phyloP scores from a whole-genome alignment of 2,329 filamentous ascomycete species.

The Venturiaceae sp. region DNA sequence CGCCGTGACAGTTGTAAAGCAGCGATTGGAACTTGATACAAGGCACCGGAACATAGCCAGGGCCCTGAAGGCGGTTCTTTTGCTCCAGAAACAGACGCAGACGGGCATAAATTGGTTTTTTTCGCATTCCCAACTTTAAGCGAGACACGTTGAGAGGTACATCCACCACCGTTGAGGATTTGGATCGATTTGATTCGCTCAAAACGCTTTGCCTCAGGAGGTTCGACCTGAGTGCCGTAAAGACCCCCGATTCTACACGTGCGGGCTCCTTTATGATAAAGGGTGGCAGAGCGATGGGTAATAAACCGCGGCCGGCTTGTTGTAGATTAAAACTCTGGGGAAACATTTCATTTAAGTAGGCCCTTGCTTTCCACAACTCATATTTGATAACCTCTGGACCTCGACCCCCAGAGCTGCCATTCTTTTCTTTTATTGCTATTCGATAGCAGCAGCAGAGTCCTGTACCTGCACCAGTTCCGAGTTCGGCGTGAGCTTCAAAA shows the following conservation, averaged over 20 bases:
- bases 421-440: too few species aligned
- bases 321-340: neutral
- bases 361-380: neutral
- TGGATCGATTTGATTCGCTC: neutral
- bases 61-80: neutral
- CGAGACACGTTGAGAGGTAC: neutral
- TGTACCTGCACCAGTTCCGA: neutral
- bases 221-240: neutral
- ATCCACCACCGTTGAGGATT: neutral
- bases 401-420: too few species aligned
- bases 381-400: too few species aligned
- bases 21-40: neutral
- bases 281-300: neutral
- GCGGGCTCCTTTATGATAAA: neutral
- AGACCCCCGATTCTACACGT: neutral
- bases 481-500: neutral
- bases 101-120: neutral
- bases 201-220: neutral
- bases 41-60: neutral
- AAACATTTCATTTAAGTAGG: neutral
- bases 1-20: neutral
- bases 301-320: neutral
- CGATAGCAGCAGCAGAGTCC: too few species aligned
- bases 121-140: neutral
- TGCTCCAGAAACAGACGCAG: neutral